phyloP scores from a whole-genome alignment of 768 basidiomycete genomes.

The Amanita fuliginea region DNA sequence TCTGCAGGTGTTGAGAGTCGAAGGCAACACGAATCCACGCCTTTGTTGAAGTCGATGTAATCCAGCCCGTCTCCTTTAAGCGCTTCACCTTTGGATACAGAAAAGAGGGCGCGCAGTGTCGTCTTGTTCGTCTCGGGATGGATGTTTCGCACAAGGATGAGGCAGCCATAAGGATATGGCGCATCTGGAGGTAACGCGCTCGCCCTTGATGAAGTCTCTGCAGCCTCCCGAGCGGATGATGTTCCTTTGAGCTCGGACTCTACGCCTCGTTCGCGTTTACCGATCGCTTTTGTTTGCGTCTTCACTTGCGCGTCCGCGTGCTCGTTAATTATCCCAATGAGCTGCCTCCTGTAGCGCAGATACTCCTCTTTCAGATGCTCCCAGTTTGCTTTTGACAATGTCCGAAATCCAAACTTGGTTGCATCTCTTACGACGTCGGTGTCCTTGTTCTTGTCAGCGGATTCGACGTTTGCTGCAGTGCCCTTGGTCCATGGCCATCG shows the following conservation, averaged over 20 bases:
- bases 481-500: conserved; percentile 54
- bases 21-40: conserved; percentile 70
- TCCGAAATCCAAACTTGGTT: conserved; percentile 46
- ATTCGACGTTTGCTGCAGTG: background rate
- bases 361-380: conserved; percentile 59
- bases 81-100: conserved; percentile 21
- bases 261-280: background rate
- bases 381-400: conserved; percentile 50
- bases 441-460: background rate
- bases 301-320: conserved; percentile 16
- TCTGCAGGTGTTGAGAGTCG: conserved; percentile 47
- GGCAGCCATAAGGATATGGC: conserved; percentile 51
- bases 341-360: conserved; percentile 41
- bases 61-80: conserved; percentile 36
- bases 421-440: conserved; percentile 37
- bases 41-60: conserved; percentile 74
- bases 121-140: conserved; percentile 77
- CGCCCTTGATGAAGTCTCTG: background rate
- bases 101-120: conserved; percentile 44
- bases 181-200: conserved; percentile 17
- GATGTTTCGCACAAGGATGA: conserved; percentile 61
- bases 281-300: too few relatives aligned
- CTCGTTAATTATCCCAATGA: conserved; percentile 37
- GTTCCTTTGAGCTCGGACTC: background rate
- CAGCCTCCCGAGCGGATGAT: background rate